A percentile compares a stretch with the other conserved stretches of the same genome.
phyloP scores from a whole-genome alignment of 2,329 filamentous ascomycete species.

The Penicillium sp. region DNA sequence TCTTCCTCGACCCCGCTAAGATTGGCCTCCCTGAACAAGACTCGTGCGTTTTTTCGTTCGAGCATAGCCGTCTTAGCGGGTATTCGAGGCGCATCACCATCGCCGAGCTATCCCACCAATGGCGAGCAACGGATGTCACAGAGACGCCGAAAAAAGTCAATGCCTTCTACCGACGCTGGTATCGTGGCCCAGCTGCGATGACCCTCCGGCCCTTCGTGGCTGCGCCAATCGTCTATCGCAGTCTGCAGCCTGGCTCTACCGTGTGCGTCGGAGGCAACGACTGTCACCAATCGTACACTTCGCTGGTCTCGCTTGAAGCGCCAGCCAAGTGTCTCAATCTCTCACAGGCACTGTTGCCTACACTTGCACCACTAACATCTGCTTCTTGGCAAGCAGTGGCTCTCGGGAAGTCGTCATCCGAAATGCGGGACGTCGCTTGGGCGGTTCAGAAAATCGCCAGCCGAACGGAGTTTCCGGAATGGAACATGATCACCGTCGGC shows the following conservation, averaged over 20 bases:
- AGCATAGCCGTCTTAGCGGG: constrained; percentile 54
- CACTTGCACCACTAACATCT: constrained; percentile 3
- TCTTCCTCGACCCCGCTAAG: constrained; percentile 64
- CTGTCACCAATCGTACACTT: constrained; percentile 42
- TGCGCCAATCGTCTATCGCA: constrained; percentile 30
- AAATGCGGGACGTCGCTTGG: constrained; percentile 41
- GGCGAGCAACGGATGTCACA: constrained; percentile 47
- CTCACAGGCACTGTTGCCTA: constrained; percentile 16
- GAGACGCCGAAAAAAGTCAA: constrained; percentile 28
- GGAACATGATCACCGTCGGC: constrained; percentile 32
- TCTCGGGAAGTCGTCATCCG: constrained; percentile 34
- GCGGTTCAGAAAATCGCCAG: constrained; percentile 38
- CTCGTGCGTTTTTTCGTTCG: constrained; percentile 62
- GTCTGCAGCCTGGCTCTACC: constrained; percentile 24
- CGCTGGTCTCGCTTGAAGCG: constrained; percentile 38
- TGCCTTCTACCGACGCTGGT: constrained; percentile 42
- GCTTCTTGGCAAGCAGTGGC: constrained; percentile 37
- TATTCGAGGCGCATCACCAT: constrained; percentile 55
- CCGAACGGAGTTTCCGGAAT: constrained; percentile 37
- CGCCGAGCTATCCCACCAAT: constrained; percentile 54
- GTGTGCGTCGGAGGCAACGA: constrained; percentile 25
- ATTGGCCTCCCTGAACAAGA: constrained; percentile 57
- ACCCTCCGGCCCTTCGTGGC: constrained; percentile 30
- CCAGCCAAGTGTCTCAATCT: constrained; percentile 29
- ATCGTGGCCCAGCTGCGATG: constrained; percentile 29